phyloP scores from a whole-genome alignment of 148 eudicot species.

The Rhododendron ferrugineum region DNA sequence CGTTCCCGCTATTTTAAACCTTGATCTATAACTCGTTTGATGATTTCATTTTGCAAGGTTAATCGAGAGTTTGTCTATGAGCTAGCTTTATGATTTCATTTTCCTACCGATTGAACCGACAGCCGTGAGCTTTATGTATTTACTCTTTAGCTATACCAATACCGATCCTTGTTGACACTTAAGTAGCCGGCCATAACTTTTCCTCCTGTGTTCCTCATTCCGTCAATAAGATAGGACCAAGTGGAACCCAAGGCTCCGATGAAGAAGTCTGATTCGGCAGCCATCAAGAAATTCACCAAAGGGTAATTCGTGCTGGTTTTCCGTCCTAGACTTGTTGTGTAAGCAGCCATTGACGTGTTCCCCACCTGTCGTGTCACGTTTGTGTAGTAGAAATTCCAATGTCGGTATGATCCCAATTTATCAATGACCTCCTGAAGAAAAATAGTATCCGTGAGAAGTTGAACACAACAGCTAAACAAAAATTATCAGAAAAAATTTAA shows the following conservation, averaged over 20 bases:
- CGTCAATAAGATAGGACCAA: slow-evolving; percentile 93
- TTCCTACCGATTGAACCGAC: too few species aligned
- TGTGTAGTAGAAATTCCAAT: slow-evolving; percentile 79
- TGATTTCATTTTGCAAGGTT: too few species aligned
- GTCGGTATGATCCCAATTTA: slow-evolving; percentile 39
- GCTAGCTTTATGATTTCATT: too few species aligned
- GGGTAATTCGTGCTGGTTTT: slow-evolving; percentile 88
- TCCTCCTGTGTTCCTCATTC: slow-evolving; percentile 96
- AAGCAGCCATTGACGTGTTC: slow-evolving; percentile 77
- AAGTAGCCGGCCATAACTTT: slow-evolving; percentile 96
- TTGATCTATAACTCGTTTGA: too few species aligned
- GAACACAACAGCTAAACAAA: not conserved
- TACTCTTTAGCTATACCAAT: slow-evolving; percentile 50
- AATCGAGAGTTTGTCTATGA: too few species aligned
- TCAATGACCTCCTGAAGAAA: slow-evolving; percentile 61
- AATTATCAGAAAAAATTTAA: not conserved
- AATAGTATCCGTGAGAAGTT: not conserved
- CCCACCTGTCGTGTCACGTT: slow-evolving; percentile 67
- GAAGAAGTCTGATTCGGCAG: slow-evolving; percentile 78
- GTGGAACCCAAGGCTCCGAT: slow-evolving; percentile 93
- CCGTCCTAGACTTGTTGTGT: slow-evolving; percentile 86
- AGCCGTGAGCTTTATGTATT: not conserved
- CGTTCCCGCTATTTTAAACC: too few species aligned
- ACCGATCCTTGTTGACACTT: slow-evolving; percentile 91
- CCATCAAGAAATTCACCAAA: slow-evolving; percentile 90